A percentile compares a stretch with the other conserved stretches of the same genome.
phyloP scores from a whole-genome alignment of 208 protist genomes.

The Trypanosoma rangeli region DNA sequence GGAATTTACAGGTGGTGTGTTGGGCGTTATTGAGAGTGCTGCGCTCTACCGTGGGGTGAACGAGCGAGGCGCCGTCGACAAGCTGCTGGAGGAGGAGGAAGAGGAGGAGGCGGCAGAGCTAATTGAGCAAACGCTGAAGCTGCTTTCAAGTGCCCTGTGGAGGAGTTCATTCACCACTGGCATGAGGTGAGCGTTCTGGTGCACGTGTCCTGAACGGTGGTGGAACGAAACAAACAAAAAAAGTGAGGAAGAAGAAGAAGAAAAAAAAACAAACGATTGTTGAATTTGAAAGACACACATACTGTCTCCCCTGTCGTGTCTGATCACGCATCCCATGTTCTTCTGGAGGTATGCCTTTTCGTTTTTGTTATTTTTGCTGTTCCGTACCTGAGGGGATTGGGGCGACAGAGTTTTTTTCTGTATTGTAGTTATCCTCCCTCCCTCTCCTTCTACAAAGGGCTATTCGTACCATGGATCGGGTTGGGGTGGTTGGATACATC shows the following conservation, averaged over 20 bases:
- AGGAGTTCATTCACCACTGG: not conserved
- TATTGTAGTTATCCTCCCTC: too few relatives aligned
- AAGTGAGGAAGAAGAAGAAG: not conserved
- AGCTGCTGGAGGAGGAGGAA: not conserved
- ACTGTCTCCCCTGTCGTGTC: not conserved
- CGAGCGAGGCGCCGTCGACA: not conserved
- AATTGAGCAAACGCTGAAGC: conserved; percentile 4
- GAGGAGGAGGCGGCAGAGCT: conserved; percentile 5
- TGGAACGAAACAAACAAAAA: not conserved
- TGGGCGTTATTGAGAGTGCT: conserved; percentile 8
- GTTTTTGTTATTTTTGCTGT: too few relatives aligned
- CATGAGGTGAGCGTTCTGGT: not conserved
- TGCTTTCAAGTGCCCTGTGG: conserved; percentile 10
- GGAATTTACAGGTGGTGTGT: conserved; percentile 4
- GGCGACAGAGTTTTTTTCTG: too few relatives aligned
- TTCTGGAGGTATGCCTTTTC: too few relatives aligned
- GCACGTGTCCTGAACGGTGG: not conserved
- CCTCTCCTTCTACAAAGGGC: too few relatives aligned
- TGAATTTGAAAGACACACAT: not conserved
- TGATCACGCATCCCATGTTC: too few relatives aligned
- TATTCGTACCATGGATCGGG: too few relatives aligned
- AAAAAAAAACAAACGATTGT: not conserved
- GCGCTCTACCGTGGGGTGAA: conserved; percentile 2
- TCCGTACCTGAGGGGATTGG: too few relatives aligned
- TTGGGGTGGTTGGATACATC: too few relatives aligned